phyloP scores from a whole-genome alignment of 2,329 filamentous ascomycete genomes.

The Fusarium robinianum region DNA sequence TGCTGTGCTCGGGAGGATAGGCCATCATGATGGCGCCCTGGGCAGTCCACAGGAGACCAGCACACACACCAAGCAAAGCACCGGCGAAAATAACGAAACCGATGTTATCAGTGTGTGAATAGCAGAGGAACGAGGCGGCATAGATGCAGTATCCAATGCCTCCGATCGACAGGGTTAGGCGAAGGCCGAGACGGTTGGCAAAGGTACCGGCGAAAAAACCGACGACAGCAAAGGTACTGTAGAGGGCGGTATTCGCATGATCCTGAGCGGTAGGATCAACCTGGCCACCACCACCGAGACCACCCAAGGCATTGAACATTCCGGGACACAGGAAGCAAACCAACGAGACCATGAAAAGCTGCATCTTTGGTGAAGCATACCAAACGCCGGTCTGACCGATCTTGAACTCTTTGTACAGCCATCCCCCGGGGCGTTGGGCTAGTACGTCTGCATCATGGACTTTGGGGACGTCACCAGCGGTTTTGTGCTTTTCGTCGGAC shows the following conservation, averaged over 20 bases:
- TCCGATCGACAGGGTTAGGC: slow-evolving; percentile 69
- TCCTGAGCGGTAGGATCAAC: slow-evolving; percentile 59
- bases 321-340: slow-evolving; percentile 68
- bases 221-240: slow-evolving; percentile 70
- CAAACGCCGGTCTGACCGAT: slow-evolving; percentile 61
- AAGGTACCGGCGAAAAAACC: slow-evolving; percentile 77
- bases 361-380: slow-evolving; percentile 74
- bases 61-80: slow-evolving; percentile 75
- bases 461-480: slow-evolving; percentile 16
- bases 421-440: slow-evolving; percentile 53
- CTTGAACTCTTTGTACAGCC: slow-evolving; percentile 69
- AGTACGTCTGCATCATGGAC: slow-evolving; percentile 6
- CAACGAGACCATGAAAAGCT: slow-evolving; percentile 68
- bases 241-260: slow-evolving; percentile 71
- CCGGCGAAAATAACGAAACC: slow-evolving; percentile 79
- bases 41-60: slow-evolving; percentile 79
- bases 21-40: slow-evolving; percentile 90
- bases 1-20: slow-evolving; percentile 78
- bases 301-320: slow-evolving; percentile 71
- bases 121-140: slow-evolving; percentile 70
- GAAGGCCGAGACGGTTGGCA: slow-evolving; percentile 75
- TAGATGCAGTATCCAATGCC: slow-evolving; percentile 80
- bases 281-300: slow-evolving; percentile 64
- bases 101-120: slow-evolving; percentile 67
- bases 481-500: slow-evolving; percentile 35